Conservation (phyloP, 306 rosid genomes). For the Pueraria montana region DNA sequence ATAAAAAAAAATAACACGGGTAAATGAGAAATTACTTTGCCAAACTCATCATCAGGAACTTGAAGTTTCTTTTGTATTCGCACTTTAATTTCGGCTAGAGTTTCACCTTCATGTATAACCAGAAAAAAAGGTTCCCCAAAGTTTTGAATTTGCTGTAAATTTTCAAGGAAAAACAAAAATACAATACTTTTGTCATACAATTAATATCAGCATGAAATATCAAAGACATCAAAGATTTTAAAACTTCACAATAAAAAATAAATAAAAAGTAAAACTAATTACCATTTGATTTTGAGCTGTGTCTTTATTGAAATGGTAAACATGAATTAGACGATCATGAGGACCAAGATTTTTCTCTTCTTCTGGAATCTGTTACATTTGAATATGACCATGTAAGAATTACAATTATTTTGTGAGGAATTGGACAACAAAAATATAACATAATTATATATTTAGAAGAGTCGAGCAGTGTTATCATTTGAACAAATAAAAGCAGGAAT, state of each 20-base stretch:
- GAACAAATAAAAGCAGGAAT: slow-evolving; percentile 28
- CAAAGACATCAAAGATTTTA: background rate
- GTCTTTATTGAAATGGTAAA: slow-evolving; percentile 86
- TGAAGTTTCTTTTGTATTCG: slow-evolving; percentile 82
- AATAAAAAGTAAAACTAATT: slow-evolving; percentile 23
- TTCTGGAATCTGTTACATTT: slow-evolving; percentile 69
- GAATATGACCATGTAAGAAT: background rate
- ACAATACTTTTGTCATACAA: background rate
- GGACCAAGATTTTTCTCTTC: slow-evolving; percentile 85
- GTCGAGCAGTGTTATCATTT: background rate
- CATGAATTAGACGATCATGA: slow-evolving; percentile 79
- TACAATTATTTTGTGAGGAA: slow-evolving; percentile 24
- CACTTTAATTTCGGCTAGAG: slow-evolving; percentile 73
- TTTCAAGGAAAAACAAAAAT: slow-evolving; percentile 30
- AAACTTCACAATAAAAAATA: background rate
- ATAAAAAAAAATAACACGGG: slow-evolving; percentile 8
- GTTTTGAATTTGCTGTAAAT: slow-evolving; percentile 82
- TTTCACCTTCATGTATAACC: slow-evolving; percentile 87
- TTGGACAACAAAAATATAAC: background rate
- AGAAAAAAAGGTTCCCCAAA: slow-evolving; percentile 91
- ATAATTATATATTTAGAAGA: background rate
- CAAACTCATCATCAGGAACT: slow-evolving; percentile 83
- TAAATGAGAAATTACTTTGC: slow-evolving; percentile 63
- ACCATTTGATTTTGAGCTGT: slow-evolving; percentile 87
- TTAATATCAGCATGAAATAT: background rate